These are phyloP conservation scores for Flaveria bidentis DNA, from an alignment of 129 eudicot species.

Conservation along the genomic window DNA sequence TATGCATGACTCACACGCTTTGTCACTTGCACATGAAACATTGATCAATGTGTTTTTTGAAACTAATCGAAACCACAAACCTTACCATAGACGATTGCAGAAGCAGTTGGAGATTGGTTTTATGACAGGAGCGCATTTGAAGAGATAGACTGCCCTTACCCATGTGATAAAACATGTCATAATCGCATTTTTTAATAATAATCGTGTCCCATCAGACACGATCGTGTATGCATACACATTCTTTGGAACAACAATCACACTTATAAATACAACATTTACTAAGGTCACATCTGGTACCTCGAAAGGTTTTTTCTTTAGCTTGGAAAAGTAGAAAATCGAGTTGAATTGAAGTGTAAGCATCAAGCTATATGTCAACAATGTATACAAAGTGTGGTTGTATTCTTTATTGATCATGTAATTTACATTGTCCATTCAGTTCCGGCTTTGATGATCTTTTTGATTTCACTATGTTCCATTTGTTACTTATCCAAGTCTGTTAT, in stretches of 20 bases:
- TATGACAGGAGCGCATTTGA: slow-evolving; percentile 66
- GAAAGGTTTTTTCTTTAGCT: slow-evolving; percentile 7
- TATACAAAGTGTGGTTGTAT: slow-evolving; percentile 20
- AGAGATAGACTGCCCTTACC: slow-evolving; percentile 81
- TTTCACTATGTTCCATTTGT: background rate
- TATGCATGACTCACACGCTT: background rate
- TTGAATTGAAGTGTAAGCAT: slow-evolving; percentile 1
- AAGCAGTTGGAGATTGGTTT: slow-evolving; percentile 95
- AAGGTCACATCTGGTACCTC: background rate
- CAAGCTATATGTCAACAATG: slow-evolving; percentile 10
- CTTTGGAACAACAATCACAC: slow-evolving; percentile 24
- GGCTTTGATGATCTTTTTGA: background rate
- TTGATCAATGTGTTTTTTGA: background rate
- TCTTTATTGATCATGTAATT: slow-evolving; percentile 34
- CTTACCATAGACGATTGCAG: slow-evolving; percentile 67
- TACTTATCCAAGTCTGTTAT: background rate
- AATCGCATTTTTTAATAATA: slow-evolving; percentile 52
- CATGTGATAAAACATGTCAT: slow-evolving; percentile 89
- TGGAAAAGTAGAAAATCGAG: background rate
- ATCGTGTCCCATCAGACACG: background rate
- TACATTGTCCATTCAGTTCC: slow-evolving; percentile 2
- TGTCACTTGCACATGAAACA: background rate
- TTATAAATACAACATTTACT: background rate
- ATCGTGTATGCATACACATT: slow-evolving; percentile 10
- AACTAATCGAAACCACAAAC: slow-evolving; percentile 7